Base-by-base conservation (phyloP, 1,139 yeast species). In the Yamadazyma trypodendri region DNA sequence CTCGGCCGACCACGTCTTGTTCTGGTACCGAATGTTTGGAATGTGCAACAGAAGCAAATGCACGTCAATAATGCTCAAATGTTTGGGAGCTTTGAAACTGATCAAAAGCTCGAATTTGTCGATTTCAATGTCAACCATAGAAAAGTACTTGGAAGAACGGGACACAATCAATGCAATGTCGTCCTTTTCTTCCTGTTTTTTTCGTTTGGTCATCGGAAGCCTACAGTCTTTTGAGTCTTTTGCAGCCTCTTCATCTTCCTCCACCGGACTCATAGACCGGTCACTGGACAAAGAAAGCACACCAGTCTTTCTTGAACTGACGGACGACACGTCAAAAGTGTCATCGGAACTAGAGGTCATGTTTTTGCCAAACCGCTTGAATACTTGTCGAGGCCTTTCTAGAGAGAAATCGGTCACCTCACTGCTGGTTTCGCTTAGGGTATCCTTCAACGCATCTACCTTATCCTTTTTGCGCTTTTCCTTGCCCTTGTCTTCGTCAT, bases 1-100 rank as follows among this genome's bases (percentile, higher is more conserved):
- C 45, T 84, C 78, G 35, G 78, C 78, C 1, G 95, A 80, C 94
- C 96, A 86, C 22, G 87, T 65, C 62, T 80, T 81, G 58, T 87
- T 77, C 32, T 58, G 58, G 54, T 85, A 84, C 41, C 66, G 72
- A 32, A 88, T 62, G n/a, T 62, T 63, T 0, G 96, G 96, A 28
- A 87, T 64, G 18, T 69, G 72, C 24, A 89, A 66, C 18, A 70
- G 72, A 43, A 90, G 72, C 44, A 81, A 77, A 45, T 84, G 83
- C 11, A 89, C 84, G 56, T 88, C 88, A 8, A 88, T 72, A 32
- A 89, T 63, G 43, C 75, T 77, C 38, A 81, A 63, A 37, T 75
- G 72, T 31, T 85, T 84, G 1, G 83, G 75, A 3, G 95, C 96
- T 53, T 81, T 80, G 65, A 86, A 87, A 42, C 95, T 84, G 16